Conservation (phyloP, 2,329 filamentous ascomycete species). For the Colletotrichum neosansevieriae region DNA sequence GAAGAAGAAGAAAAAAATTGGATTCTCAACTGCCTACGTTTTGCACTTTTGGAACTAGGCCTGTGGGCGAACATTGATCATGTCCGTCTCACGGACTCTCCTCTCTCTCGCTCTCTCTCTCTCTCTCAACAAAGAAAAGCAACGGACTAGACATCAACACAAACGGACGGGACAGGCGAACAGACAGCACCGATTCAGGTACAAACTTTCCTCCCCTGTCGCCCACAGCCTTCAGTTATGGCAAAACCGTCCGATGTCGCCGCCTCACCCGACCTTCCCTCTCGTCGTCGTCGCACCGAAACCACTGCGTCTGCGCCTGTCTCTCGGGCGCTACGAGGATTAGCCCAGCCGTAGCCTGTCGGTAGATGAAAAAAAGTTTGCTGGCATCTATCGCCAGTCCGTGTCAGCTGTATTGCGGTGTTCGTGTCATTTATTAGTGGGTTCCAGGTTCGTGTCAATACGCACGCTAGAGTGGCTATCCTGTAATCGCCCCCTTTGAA, state of each 20-base stretch:
- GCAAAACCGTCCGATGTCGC: conserved; percentile 19
- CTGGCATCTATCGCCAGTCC: conserved; percentile 11
- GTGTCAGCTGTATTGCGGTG: conserved; percentile 9
- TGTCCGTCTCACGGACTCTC: not conserved
- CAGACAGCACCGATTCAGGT: conserved; percentile 5
- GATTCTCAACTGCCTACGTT: conserved; percentile 7
- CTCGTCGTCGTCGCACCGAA: not conserved
- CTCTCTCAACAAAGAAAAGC: not conserved
- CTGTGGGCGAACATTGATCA: not conserved
- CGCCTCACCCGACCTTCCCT: conserved; percentile 3
- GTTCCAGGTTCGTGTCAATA: conserved; percentile 30
- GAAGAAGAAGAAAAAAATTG: not conserved
- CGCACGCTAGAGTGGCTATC: conserved; percentile 28
- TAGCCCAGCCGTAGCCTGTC: conserved; percentile 5
- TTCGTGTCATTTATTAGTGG: conserved; percentile 29
- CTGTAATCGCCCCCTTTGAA: conserved; percentile 3
- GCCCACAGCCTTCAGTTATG: not conserved
- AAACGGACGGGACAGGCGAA: not conserved
- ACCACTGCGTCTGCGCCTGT: not conserved
- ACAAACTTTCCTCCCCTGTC: not conserved
- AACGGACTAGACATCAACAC: not conserved
- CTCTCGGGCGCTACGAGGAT: conserved; percentile 9
- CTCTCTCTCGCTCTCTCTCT: no score
- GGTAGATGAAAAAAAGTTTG: conserved; percentile 15
- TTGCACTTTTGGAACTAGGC: conserved; percentile 21